These are phyloP conservation scores for Camellia granthamiana DNA, from an alignment of 148 eudicot genomes.

Conservation along the genomic window DNA sequence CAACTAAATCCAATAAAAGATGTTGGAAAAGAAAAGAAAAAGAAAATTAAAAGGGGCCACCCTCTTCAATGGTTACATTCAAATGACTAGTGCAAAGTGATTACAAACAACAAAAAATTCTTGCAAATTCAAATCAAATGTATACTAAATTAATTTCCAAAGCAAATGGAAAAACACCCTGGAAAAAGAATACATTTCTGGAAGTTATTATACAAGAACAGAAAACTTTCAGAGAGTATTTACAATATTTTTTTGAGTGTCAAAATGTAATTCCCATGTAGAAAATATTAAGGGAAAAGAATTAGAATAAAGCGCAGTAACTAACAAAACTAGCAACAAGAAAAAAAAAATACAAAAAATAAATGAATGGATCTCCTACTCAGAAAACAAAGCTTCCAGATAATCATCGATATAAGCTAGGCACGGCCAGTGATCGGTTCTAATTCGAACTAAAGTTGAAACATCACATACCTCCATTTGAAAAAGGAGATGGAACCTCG, in stretches of 20 bases:
- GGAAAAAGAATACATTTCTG: background rate
- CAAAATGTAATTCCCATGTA: background rate
- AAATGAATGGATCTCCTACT: constrained; percentile 13
- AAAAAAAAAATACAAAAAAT: background rate
- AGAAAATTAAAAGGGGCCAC: too few species aligned
- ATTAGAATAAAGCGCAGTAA: background rate
- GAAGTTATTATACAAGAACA: constrained; percentile 5
- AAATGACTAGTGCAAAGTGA: background rate
- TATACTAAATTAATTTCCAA: background rate
- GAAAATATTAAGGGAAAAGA: background rate
- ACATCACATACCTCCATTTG: constrained; percentile 76
- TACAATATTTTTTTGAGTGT: background rate
- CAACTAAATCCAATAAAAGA: too few species aligned
- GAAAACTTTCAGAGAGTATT: constrained; percentile 1
- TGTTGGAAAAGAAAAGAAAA: too few species aligned
- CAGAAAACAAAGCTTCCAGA: constrained; percentile 78
- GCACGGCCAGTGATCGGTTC: constrained; percentile 99
- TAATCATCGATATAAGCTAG: constrained; percentile 91
- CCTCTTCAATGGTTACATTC: background rate
- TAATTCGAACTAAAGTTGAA: constrained; percentile 77
- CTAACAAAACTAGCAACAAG: background rate
- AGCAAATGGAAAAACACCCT: background rate
- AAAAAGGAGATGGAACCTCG: constrained; percentile 84
- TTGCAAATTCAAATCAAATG: background rate
- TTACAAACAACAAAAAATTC: background rate